Conservation (phyloP, 371 early-diverging fungal species). For the Polyrhizophydium stewartii region DNA sequence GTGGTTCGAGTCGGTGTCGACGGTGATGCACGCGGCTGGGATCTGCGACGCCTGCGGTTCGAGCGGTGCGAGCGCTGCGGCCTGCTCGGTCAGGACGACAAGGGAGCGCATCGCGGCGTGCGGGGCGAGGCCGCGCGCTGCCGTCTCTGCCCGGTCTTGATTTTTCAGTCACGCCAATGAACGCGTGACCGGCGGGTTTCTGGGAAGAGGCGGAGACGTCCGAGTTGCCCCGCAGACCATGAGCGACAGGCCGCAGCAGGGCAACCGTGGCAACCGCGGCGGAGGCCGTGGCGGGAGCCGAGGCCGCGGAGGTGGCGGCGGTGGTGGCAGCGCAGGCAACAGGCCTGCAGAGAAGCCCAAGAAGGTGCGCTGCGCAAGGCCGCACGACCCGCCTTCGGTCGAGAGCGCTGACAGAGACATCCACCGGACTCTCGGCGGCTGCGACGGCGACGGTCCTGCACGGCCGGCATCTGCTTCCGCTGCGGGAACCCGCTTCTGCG, state of each 20-base stretch:
- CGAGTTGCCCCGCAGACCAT: too few species aligned
- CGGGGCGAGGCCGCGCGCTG: too few species aligned
- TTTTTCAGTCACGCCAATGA: too few species aligned
- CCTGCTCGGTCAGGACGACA: too few species aligned
- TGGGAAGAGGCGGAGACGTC: too few species aligned
- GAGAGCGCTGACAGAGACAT: too few species aligned
- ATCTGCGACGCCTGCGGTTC: neutral
- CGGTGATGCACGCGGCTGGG: neutral
- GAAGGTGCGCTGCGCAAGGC: slow-evolving; percentile 3
- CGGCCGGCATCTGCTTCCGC: neutral
- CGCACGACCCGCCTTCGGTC: too few species aligned
- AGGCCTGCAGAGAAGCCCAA: slow-evolving; percentile 11
- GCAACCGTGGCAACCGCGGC: slow-evolving; percentile 17
- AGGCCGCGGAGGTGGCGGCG: slow-evolving; percentile 14
- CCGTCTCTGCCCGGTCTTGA: too few species aligned
- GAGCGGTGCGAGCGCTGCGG: too few species aligned
- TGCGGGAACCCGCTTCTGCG: slow-evolving; percentile 1
- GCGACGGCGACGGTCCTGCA: neutral
- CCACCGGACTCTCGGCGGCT: neutral
- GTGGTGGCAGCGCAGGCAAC: slow-evolving; percentile 5
- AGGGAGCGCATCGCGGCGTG: too few species aligned
- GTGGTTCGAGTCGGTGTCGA: neutral
- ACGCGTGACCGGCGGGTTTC: too few species aligned
- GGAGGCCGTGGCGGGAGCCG: slow-evolving; percentile 17
- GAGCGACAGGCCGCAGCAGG: too few species aligned